Conservation (phyloP, 2,329 filamentous ascomycete species). For the Aspergillus transmontanensis region DNA sequence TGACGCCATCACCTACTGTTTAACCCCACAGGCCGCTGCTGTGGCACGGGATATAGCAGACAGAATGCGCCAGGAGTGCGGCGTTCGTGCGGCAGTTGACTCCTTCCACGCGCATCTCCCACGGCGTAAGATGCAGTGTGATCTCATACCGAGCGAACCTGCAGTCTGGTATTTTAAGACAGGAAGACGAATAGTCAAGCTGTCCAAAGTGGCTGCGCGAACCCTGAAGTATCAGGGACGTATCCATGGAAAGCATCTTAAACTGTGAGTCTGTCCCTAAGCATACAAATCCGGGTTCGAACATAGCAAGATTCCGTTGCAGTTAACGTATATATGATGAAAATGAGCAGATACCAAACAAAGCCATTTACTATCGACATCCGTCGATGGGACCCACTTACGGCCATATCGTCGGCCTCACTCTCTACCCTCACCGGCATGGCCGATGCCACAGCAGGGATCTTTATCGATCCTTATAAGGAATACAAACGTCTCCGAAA, state of each 20-base stretch:
- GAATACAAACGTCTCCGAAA: slow-evolving; percentile 17
- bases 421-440: slow-evolving; percentile 12
- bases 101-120: slow-evolving; percentile 46
- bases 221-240: neutral
- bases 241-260: neutral
- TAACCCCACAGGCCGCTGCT: slow-evolving; percentile 39
- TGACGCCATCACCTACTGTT: slow-evolving; percentile 48
- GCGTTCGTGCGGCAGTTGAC: slow-evolving; percentile 43
- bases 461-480: slow-evolving; percentile 27
- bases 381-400: neutral
- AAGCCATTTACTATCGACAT: neutral
- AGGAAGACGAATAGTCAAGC: slow-evolving; percentile 6
- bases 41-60: slow-evolving; percentile 38
- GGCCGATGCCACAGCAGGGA: slow-evolving; percentile 19
- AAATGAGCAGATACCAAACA: neutral
- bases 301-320: neutral
- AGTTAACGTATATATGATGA: too few relatives aligned
- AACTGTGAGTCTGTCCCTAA: neutral
- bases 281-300: neutral
- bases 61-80: slow-evolving; percentile 47
- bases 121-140: slow-evolving; percentile 26
- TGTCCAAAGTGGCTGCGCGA: slow-evolving; percentile 23
- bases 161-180: slow-evolving; percentile 30
- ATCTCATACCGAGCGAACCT: slow-evolving; percentile 23
- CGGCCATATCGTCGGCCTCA: slow-evolving; percentile 22